These are phyloP conservation scores for Emergomyces africanus DNA, from an alignment of 2,329 filamentous ascomycete genomes.

Conservation along the genomic window DNA sequence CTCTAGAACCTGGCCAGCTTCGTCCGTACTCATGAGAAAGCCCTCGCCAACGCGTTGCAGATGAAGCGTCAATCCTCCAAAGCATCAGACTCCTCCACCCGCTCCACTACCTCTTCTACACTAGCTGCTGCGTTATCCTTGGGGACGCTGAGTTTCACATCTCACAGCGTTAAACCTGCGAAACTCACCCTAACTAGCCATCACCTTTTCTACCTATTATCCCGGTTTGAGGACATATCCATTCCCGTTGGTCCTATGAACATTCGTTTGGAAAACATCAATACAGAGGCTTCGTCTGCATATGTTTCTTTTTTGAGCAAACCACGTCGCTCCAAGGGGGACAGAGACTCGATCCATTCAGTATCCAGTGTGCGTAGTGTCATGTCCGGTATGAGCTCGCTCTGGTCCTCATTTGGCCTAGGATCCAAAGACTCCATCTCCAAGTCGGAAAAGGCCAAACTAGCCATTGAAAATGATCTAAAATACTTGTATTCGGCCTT, in stretches of 20 bases:
- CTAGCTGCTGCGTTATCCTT: constrained; percentile 79
- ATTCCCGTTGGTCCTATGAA: constrained; percentile 94
- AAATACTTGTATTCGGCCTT: constrained; percentile 98
- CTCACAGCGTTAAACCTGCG: constrained; percentile 72
- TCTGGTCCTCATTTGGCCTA: constrained; percentile 83
- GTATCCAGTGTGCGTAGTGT: constrained; percentile 95
- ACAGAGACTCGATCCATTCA: constrained; percentile 84
- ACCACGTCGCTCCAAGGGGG: constrained; percentile 66
- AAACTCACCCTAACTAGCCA: constrained; percentile 90
- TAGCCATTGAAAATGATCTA: constrained; percentile 69
- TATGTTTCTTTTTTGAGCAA: constrained; percentile 93
- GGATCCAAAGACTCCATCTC: constrained; percentile 65
- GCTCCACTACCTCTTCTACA: constrained; percentile 56
- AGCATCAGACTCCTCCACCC: constrained; percentile 53
- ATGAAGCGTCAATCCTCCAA: constrained; percentile 57
- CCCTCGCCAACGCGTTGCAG: constrained; percentile 88
- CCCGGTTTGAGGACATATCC: constrained; percentile 82
- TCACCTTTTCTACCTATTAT: constrained; percentile 92
- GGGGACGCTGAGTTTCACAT: constrained; percentile 71
- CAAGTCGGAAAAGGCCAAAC: constrained; percentile 81
- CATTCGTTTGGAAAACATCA: constrained; percentile 84
- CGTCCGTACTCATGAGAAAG: constrained; percentile 94
- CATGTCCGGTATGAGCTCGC: constrained; percentile 88
- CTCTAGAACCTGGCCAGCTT: constrained; percentile 82
- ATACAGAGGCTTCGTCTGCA: constrained; percentile 70